Evolutionary conservation across 257 asterid genomes (phyloP).

Genomic region (Solanum tarapatanum): DNA sequence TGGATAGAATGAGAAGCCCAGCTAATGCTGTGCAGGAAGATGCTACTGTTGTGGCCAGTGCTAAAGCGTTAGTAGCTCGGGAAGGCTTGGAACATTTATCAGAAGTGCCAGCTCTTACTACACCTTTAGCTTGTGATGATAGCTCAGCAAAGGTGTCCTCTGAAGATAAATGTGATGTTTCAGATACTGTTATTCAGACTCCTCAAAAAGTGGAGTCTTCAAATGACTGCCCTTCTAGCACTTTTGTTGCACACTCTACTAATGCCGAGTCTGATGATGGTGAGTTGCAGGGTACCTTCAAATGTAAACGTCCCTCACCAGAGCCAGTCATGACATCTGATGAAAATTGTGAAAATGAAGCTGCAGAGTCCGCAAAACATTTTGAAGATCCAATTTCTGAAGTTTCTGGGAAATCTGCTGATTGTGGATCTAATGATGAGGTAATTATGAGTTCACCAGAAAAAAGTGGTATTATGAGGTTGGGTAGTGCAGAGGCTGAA

Average conservation of each 20-base stretch:
- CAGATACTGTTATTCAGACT: conserved; percentile 14
- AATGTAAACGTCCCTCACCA: conserved; percentile 9
- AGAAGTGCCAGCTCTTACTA: conserved; percentile 19
- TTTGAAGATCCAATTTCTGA: conserved; percentile 26
- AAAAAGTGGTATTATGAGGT: conserved; percentile 7
- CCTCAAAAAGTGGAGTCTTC: conserved; percentile 6
- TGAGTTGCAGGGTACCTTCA: conserved; percentile 14
- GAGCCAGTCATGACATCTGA: conserved; percentile 8
- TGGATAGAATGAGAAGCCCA: neutral
- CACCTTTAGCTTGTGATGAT: conserved; percentile 12
- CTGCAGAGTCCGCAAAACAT: conserved; percentile 18
- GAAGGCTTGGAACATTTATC: conserved; percentile 9
- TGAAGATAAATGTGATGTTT: conserved; percentile 13
- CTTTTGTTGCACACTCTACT: conserved; percentile 14
- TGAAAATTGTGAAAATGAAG: conserved; percentile 22
- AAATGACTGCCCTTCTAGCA: conserved; percentile 14
- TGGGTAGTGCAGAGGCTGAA: conserved; percentile 18
- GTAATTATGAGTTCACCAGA: conserved; percentile 17
- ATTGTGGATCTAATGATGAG: conserved; percentile 17
- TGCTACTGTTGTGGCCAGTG: conserved; percentile 17
- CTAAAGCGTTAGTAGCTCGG: conserved; percentile 12
- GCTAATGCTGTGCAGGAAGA: conserved; percentile 20
- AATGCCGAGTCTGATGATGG: conserved; percentile 11
- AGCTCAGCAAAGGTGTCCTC: conserved; percentile 13
- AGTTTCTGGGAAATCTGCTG: conserved; percentile 16